Conservation (phyloP, 2,329 filamentous ascomycete genomes). For the Emericellopsis atlantica region DNA sequence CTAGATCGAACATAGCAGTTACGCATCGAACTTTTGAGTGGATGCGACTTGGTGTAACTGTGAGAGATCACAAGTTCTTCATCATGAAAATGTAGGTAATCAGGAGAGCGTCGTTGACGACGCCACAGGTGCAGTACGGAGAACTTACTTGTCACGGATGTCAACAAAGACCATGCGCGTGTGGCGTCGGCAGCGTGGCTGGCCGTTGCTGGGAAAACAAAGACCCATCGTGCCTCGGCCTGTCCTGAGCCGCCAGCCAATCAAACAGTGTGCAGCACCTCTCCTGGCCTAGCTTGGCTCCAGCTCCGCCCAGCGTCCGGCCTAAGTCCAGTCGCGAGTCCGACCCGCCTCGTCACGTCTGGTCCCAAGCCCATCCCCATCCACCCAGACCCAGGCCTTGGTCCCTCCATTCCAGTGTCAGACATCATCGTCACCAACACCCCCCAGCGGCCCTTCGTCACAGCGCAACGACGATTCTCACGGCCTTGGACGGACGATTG, state of each 20-base stretch:
- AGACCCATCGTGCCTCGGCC: not conserved
- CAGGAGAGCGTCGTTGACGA: not conserved
- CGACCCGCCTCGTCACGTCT: too few relatives aligned
- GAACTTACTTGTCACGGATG: not conserved
- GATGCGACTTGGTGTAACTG: too few relatives aligned
- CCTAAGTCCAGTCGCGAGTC: not conserved
- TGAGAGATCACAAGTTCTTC: not conserved
- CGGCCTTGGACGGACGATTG: not conserved
- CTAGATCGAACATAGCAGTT: too few relatives aligned
- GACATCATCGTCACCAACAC: too few relatives aligned
- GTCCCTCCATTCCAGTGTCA: not conserved
- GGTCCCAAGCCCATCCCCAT: not conserved
- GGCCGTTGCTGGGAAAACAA: conserved; percentile 1
- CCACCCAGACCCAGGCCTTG: not conserved
- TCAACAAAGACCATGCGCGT: not conserved
- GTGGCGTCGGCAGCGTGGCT: not conserved
- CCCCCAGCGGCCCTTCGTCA: too few relatives aligned
- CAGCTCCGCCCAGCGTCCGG: not conserved
- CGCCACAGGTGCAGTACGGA: not conserved
- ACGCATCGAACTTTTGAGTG: too few relatives aligned
- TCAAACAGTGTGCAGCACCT: not conserved
- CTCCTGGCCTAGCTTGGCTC: too few relatives aligned
- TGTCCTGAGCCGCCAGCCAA: not conserved
- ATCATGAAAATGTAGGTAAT: not conserved
- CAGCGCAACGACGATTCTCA: not conserved